Percentiles rank a stretch among this genome's conserved stretches.
These are phyloP conservation scores for Cercophora samala DNA, from an alignment of 495 filamentous ascomycete genomes.

Conservation along the genomic window DNA sequence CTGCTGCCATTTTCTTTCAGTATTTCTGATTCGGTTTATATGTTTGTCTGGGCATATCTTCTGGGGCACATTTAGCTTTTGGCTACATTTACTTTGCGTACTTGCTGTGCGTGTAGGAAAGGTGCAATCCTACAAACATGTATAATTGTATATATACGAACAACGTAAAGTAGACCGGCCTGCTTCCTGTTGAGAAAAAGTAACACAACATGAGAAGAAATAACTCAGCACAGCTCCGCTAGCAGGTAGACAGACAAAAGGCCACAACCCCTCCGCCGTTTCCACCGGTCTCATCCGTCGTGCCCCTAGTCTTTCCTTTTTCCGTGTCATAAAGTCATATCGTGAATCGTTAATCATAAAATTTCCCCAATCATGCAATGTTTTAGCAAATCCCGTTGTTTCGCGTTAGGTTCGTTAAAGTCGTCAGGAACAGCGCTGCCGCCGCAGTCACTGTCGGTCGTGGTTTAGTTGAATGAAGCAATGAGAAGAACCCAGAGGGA, in stretches of 20 bases:
- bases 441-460: neutral
- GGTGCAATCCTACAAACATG: conserved; percentile 10
- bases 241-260: neutral
- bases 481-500: neutral
- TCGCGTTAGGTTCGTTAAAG: neutral
- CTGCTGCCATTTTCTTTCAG: neutral
- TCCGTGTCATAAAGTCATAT: conserved; percentile 14
- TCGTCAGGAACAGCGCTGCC: neutral
- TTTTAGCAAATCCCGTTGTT: neutral
- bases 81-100: neutral
- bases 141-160: neutral
- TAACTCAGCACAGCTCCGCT: neutral
- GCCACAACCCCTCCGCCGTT: neutral
- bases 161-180: neutral
- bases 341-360: conserved; percentile 21
- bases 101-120: too few species aligned
- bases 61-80: neutral
- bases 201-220: conserved; percentile 1
- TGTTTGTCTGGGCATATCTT: neutral
- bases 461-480: neutral
- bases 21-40: neutral
- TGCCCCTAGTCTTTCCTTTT: neutral
- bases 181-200: neutral
- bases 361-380: neutral
- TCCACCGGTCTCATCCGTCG: neutral